Evolutionary conservation across 2,329 filamentous ascomycete species (phyloP).

Genomic region (Cryphonectria parasitica): DNA sequence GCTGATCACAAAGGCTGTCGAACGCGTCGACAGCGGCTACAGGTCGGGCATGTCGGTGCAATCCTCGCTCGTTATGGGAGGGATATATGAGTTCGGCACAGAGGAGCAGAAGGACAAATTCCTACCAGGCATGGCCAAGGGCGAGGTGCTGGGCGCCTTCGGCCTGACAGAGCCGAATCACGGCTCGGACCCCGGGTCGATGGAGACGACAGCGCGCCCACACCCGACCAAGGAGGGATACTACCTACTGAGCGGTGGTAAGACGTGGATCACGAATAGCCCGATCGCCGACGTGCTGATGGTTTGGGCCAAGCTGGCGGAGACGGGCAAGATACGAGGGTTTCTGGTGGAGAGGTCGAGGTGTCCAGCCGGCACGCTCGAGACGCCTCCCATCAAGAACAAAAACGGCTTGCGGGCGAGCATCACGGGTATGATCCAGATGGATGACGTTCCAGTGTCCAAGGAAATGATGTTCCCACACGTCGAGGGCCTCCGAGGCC

Average conservation of each 20-base stretch:
- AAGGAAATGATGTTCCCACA: slow-evolving; percentile 92
- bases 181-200: slow-evolving; percentile 81
- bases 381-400: slow-evolving; percentile 90
- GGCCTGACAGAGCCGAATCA: slow-evolving; percentile 88
- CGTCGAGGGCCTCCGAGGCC: slow-evolving; percentile 83
- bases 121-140: slow-evolving; percentile 75
- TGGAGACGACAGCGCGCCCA: slow-evolving; percentile 78
- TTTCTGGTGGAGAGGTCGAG: slow-evolving; percentile 86
- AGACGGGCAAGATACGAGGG: slow-evolving; percentile 90
- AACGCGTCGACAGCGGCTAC: slow-evolving; percentile 85
- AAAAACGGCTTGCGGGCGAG: slow-evolving; percentile 94
- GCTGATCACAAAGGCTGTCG: slow-evolving; percentile 82
- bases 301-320: slow-evolving; percentile 91
- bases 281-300: slow-evolving; percentile 81
- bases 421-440: slow-evolving; percentile 96
- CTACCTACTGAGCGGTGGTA: slow-evolving; percentile 73
- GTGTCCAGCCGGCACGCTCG: slow-evolving; percentile 85
- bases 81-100: slow-evolving; percentile 81
- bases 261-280: slow-evolving; percentile 93
- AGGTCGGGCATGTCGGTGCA: slow-evolving; percentile 88
- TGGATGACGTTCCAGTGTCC: slow-evolving; percentile 87
- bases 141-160: slow-evolving; percentile 78
- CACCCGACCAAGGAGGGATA: slow-evolving; percentile 80
- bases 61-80: slow-evolving; percentile 83
- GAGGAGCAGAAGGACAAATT: slow-evolving; percentile 81